These are phyloP conservation scores for Exidia glandulosa DNA, from an alignment of 768 basidiomycete genomes.

Conservation along the genomic window DNA sequence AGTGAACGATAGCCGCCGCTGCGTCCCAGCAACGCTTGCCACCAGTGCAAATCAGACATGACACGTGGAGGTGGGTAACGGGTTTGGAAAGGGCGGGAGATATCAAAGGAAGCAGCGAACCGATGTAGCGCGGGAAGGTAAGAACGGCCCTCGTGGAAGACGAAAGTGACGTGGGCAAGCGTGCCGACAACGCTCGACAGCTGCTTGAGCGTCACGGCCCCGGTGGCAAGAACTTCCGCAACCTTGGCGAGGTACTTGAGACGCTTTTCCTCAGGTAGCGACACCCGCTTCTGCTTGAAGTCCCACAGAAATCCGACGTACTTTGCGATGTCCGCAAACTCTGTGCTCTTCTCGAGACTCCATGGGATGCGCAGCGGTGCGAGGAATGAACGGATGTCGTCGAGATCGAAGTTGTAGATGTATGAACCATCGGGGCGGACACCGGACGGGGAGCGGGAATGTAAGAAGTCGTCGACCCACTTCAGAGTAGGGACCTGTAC, in stretches of 20 bases:
- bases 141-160: slow-evolving; percentile 16
- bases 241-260: slow-evolving; percentile 13
- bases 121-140: slow-evolving; percentile 16
- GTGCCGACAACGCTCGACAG: slow-evolving; percentile 18
- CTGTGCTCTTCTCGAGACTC: slow-evolving; percentile 5
- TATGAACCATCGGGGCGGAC: not conserved
- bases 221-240: slow-evolving; percentile 6
- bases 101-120: slow-evolving; percentile 16
- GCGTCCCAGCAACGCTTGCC: slow-evolving; percentile 9
- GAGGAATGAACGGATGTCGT: not conserved
- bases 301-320: slow-evolving; percentile 25
- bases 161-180: slow-evolving; percentile 23
- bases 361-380: not conserved
- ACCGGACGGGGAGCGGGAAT: not conserved
- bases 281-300: slow-evolving; percentile 14
- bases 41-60: slow-evolving; percentile 23
- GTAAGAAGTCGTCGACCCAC: not conserved
- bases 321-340: slow-evolving; percentile 10
- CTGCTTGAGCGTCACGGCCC: slow-evolving; percentile 7
- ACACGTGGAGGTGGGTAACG: slow-evolving; percentile 13
- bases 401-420: not conserved
- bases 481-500: not conserved
- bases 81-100: slow-evolving; percentile 3
- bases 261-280: slow-evolving; percentile 21
- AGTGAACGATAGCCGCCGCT: not conserved